phyloP scores from a whole-genome alignment of 2,329 filamentous ascomycete species.

The Aspergillus sp. region DNA sequence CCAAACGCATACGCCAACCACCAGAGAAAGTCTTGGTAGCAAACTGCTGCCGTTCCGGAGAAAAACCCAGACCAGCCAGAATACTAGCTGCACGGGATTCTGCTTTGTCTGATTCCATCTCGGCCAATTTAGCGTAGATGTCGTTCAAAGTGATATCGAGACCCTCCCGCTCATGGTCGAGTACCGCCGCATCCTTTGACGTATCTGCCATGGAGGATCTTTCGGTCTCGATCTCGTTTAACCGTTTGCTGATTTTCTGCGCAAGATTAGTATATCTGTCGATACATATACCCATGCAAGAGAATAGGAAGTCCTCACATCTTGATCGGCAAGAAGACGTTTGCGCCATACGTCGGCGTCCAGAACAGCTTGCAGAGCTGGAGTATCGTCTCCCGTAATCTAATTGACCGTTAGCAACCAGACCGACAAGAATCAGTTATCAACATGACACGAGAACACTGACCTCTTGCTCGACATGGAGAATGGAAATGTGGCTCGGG shows the following conservation, averaged over 20 bases:
- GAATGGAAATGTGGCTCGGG: constrained; percentile 95
- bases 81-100: constrained; percentile 95
- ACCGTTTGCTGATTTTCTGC: constrained; percentile 71
- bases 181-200: constrained; percentile 77
- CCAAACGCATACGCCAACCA: constrained; percentile 99
- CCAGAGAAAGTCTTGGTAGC: constrained; percentile 98
- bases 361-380: constrained; percentile 88
- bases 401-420: constrained; percentile 33
- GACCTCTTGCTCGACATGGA: constrained; percentile 97
- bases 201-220: constrained; percentile 83
- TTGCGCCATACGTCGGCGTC: constrained; percentile 99
- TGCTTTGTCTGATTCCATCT: constrained; percentile 99
- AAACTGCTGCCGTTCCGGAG: constrained; percentile 83
- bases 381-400: constrained; percentile 93
- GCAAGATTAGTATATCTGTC: background rate
- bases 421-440: too few species aligned
- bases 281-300: too few species aligned
- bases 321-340: constrained; percentile 84
- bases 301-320: constrained; percentile 52
- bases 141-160: constrained; percentile 89
- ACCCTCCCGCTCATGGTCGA: constrained; percentile 85
- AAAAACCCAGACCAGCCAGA: constrained; percentile 94
- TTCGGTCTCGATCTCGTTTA: constrained; percentile 75
- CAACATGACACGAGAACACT: constrained; percentile 20
- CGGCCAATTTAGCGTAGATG: constrained; percentile 84